Evolutionary conservation across 2,329 filamentous ascomycete species (phyloP).

Genomic region (Talaromyces sp.): DNA sequence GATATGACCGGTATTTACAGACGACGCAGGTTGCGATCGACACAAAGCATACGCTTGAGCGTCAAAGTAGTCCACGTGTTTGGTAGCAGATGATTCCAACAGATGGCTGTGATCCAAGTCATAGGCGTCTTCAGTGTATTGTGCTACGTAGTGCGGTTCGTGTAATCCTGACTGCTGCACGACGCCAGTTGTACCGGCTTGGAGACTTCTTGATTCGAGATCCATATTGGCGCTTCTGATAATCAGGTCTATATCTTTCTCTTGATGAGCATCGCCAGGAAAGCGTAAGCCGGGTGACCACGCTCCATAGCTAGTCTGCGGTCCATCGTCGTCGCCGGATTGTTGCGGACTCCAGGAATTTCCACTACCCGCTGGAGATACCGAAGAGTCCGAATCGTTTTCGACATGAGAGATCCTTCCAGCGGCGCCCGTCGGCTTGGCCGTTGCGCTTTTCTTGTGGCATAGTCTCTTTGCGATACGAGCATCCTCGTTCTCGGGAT

Average conservation of each 20-base stretch:
- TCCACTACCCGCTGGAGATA: not conserved
- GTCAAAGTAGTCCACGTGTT: not conserved
- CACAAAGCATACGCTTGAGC: not conserved
- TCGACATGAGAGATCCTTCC: not conserved
- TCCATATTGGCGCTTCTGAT: not conserved
- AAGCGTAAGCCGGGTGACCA: not conserved
- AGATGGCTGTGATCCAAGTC: not conserved
- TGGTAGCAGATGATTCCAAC: not conserved
- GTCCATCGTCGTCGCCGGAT: not conserved
- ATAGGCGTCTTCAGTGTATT: not conserved
- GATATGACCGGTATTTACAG: not conserved
- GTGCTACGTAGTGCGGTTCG: not conserved
- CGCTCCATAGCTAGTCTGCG: not conserved
- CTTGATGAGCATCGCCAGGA: not conserved
- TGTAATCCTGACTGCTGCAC: not conserved
- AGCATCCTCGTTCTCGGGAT: slow-evolving; percentile 26
- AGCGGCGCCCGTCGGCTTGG: not conserved
- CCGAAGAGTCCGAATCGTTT: not conserved
- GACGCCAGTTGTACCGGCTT: not conserved
- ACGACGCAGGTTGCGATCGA: not conserved
- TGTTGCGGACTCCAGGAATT: not conserved
- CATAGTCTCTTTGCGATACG: not conserved
- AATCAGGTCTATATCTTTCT: not conserved
- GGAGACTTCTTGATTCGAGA: not conserved
- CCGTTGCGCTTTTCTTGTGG: not conserved